phyloP scores from a whole-genome alignment of 2,329 filamentous ascomycete species.

The Cytospora schulzeri region DNA sequence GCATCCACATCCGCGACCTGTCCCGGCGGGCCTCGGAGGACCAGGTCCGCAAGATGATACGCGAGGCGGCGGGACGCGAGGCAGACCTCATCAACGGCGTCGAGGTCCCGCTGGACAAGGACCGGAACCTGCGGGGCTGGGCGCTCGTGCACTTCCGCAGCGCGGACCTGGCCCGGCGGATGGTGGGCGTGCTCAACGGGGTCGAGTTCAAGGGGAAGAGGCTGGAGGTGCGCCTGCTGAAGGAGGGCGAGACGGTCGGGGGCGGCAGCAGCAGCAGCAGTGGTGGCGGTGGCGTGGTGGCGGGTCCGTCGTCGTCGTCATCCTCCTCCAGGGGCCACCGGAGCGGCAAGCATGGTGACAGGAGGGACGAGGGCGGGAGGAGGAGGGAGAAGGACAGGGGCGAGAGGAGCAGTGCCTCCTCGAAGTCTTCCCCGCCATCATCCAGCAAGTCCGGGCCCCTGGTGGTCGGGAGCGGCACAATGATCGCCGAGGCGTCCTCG shows the following conservation, averaged over 20 bases:
- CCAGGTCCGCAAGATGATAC: slow-evolving; percentile 25
- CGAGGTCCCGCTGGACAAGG: slow-evolving; percentile 20
- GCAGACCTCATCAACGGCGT: slow-evolving; percentile 20
- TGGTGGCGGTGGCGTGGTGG: slow-evolving; percentile 1
- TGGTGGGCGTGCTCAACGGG: slow-evolving; percentile 22
- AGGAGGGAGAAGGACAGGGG: slow-evolving; percentile 23
- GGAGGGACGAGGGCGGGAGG: slow-evolving; percentile 18
- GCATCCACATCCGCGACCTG: slow-evolving; percentile 26
- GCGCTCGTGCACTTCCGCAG: slow-evolving; percentile 24
- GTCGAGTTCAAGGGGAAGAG: slow-evolving; percentile 25
- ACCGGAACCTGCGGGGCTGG: slow-evolving; percentile 21
- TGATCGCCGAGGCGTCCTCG: slow-evolving; percentile 7
- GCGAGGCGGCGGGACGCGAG: slow-evolving; percentile 23
- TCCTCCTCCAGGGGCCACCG: neutral
- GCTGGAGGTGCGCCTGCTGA: slow-evolving; percentile 26
- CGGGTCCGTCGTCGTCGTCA: neutral
- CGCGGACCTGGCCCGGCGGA: slow-evolving; percentile 20
- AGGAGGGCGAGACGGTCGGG: slow-evolving; percentile 25
- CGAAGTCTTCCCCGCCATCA: slow-evolving; percentile 13
- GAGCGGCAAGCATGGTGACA: slow-evolving; percentile 15
- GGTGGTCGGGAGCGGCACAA: slow-evolving; percentile 9
- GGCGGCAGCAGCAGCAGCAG: no score
- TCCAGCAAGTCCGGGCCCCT: slow-evolving; percentile 12
- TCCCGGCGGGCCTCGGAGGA: slow-evolving; percentile 22
- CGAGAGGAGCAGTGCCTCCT: slow-evolving; percentile 9